Evolutionary conservation across 148 eudicot genomes (phyloP).

Genomic region (Rhododendron simsii): DNA sequence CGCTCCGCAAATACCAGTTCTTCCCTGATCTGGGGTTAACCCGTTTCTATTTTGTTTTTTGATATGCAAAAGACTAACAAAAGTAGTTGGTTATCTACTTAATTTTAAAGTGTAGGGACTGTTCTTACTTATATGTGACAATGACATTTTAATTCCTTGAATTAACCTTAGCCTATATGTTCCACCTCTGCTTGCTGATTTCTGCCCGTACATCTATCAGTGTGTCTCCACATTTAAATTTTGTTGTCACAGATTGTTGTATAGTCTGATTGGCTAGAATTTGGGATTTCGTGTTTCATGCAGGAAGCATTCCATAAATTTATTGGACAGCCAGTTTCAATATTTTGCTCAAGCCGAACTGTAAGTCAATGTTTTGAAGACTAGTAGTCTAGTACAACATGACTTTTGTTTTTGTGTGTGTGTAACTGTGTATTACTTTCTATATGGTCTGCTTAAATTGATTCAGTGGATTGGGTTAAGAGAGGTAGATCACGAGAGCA

Average conservation of each 20-base stretch:
- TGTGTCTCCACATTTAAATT: neutral
- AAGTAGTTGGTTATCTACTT: neutral
- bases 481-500: neutral
- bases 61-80: neutral
- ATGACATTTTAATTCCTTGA: neutral
- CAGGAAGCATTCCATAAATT: conserved; percentile 92
- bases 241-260: neutral
- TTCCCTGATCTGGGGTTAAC: neutral
- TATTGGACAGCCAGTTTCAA: conserved; percentile 81
- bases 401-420: neutral
- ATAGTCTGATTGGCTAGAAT: neutral
- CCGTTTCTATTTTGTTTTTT: neutral
- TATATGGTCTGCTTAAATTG: neutral
- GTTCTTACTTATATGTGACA: neutral
- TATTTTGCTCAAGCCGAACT: conserved; percentile 91
- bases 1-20: neutral
- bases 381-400: neutral
- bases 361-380: conserved; percentile 34
- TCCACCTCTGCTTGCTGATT: neutral
- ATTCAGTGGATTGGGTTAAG: neutral
- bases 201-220: neutral
- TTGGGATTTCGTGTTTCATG: conserved; percentile 14
- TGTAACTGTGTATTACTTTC: neutral
- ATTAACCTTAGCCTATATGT: neutral
- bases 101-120: neutral